Conservation (phyloP, 106 monocot genomes). For the Dendrobium chrysotoxum region DNA sequence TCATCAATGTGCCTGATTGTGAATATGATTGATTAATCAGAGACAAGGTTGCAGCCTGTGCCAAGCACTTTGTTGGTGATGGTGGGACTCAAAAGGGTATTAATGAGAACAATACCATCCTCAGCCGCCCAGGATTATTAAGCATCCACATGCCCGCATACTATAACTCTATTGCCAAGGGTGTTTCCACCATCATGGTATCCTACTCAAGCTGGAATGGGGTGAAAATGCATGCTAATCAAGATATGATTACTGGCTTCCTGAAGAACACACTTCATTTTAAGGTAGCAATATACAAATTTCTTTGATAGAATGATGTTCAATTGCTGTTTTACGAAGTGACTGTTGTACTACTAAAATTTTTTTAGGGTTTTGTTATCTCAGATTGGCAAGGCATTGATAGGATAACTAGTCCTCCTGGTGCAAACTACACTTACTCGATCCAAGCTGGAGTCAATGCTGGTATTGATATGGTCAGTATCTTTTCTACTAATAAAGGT, state of each 20-base stretch:
- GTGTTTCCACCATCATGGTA: conserved; percentile 45
- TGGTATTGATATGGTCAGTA: conserved; percentile 71
- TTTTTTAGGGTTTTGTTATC: conserved; percentile 76
- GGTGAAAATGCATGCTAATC: conserved; percentile 36
- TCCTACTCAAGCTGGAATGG: conserved; percentile 45
- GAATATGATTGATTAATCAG: conserved; percentile 4
- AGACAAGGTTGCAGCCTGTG: conserved; percentile 27
- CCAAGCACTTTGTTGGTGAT: conserved; percentile 45
- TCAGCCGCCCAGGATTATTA: conserved; percentile 19
- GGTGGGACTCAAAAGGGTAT: conserved; percentile 37
- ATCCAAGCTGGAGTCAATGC: conserved; percentile 51
- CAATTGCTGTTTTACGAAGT: background rate
- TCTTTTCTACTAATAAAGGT: background rate
- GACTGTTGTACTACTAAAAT: background rate
- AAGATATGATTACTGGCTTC: conserved; percentile 27
- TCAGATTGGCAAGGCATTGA: conserved; percentile 74
- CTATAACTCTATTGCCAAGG: conserved; percentile 23
- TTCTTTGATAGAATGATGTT: background rate
- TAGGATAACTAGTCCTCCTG: conserved; percentile 43
- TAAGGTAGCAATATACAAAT: conserved; percentile 11
- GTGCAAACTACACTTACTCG: conserved; percentile 55
- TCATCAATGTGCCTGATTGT: background rate
- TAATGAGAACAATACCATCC: conserved; percentile 40
- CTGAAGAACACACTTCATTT: conserved; percentile 41
- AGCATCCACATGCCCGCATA: conserved; percentile 49